Evolutionary conservation across 306 rosid genomes (phyloP).

Genomic region (Argentina anserina): DNA sequence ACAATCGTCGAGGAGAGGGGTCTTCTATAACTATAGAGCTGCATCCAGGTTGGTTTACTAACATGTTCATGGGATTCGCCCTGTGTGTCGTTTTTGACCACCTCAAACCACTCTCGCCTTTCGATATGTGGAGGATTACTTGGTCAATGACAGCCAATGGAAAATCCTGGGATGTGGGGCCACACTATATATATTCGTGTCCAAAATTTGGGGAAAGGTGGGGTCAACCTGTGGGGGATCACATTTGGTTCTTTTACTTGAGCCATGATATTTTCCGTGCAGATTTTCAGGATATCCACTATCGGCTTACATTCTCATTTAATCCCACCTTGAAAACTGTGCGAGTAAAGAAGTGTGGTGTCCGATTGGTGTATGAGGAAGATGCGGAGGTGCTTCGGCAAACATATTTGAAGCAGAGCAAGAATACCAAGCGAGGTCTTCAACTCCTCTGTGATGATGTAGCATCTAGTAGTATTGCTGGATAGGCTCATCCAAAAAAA

Average conservation of each 20-base stretch:
- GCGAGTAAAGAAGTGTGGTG: background rate
- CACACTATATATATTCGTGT: too few species aligned
- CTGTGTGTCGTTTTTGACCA: background rate
- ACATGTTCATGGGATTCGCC: background rate
- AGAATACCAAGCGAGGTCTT: background rate
- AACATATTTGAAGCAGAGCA: background rate
- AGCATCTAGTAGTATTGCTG: background rate
- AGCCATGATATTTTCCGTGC: too few species aligned
- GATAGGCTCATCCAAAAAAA: background rate
- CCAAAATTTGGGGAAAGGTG: background rate
- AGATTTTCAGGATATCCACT: background rate
- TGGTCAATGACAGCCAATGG: background rate
- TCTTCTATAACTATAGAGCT: background rate
- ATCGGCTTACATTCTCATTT: background rate
- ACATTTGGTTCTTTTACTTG: background rate
- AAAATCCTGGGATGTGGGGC: too few species aligned
- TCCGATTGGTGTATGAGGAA: background rate
- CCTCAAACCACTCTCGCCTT: background rate
- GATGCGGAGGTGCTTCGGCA: background rate
- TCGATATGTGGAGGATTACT: accelerated
- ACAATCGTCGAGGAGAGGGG: background rate
- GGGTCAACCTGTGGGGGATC: background rate
- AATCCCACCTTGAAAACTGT: background rate
- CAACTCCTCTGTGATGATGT: background rate
- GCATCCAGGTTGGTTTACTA: background rate